Percentiles rank a stretch among this genome's conserved stretches.
phyloP scores from a whole-genome alignment of 2,329 filamentous ascomycete species.

The Ascochyta clinopodiicola region DNA sequence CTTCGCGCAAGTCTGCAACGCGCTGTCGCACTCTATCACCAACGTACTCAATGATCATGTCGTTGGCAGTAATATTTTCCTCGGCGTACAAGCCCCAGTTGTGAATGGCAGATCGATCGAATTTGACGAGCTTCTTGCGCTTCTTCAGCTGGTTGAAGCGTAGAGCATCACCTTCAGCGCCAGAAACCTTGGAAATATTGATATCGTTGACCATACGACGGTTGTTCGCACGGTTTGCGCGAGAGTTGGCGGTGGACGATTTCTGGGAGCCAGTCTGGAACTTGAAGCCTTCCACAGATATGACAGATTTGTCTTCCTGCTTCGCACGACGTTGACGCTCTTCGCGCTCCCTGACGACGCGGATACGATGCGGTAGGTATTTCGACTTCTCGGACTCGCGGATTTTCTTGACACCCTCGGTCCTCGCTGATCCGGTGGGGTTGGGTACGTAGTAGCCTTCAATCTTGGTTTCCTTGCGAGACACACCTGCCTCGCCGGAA shows the following conservation, averaged over 20 bases:
- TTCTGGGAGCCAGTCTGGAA: conserved; percentile 75
- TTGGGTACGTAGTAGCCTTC: conserved; percentile 84
- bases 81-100: conserved; percentile 98
- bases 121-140: conserved; percentile 98
- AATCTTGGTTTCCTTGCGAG: conserved; percentile 61
- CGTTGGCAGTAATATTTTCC: conserved; percentile 95
- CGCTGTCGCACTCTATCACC: conserved; percentile 97
- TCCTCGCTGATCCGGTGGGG: conserved; percentile 81
- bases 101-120: conserved; percentile 95
- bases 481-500: conserved; percentile 61
- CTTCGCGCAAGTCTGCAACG: conserved; percentile 94
- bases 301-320: conserved; percentile 59
- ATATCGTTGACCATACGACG: conserved; percentile 93
- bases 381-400: conserved; percentile 97
- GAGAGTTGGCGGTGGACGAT: conserved; percentile 85
- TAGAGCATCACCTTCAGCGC: conserved; percentile 83
- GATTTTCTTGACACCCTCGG: conserved; percentile 94
- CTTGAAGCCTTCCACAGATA: conserved; percentile 55
- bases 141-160: conserved; percentile 99
- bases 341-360: conserved; percentile 88
- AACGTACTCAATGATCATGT: conserved; percentile 99
- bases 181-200: conserved; percentile 84
- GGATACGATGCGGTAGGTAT: conserved; percentile 96
- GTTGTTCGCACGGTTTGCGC: conserved; percentile 94
- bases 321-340: conserved; percentile 81